Evolutionary conservation across 257 asterid species (phyloP), one percentile per base, ranked within the genome.

Genomic region (Solanum neorickii): DNA sequence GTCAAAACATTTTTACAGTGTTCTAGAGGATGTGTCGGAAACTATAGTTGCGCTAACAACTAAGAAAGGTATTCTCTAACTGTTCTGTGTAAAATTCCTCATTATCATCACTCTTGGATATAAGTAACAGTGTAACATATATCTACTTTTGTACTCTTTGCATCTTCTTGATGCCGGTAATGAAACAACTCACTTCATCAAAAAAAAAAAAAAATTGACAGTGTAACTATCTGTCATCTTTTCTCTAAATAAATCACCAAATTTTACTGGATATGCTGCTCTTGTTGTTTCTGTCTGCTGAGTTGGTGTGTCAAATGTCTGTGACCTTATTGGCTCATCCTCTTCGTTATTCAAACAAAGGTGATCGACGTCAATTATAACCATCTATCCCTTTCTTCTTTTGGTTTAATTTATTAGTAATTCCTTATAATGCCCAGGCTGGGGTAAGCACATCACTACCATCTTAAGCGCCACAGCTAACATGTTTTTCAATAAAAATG

Each of bases 11-110:
- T 20, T 84, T 35, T 91, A 94, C 94, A 96, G 99, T 90, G 98
- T 96, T 82, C 88, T 96, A 92, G 97, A 92, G 91, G 93, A 94
- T 88, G 84, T 96, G 83, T 96, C 99, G 29, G 95, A 96, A 35
- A 90, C 93, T 74, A 90, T 95, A n/a, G 96, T 95, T 77, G 98
- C 98, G 23, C 93, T 96, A 85, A 96, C 92, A 21, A 92, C 98
- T 4, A 91, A 95, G 88, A 90, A 95, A 94, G 98, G 99, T 94
- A 94, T 62, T 39, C 69, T 29, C 59, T 18, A 21, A 69, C 82
- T 46, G 39, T 39, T 29, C 39, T 85, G 39, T 31, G 31, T 47
- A 80, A 47, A 80, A 49, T 80, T 80, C 27, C 42, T 80, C 87
- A 83, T 41, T 52, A 15, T 33, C 49, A 27, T 60, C 66, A 12